Percentiles rank a stretch among this genome's conserved stretches.
Conservation (phyloP, 1,284 basidiomycete genomes). For the Nidula niveotomentosa region DNA sequence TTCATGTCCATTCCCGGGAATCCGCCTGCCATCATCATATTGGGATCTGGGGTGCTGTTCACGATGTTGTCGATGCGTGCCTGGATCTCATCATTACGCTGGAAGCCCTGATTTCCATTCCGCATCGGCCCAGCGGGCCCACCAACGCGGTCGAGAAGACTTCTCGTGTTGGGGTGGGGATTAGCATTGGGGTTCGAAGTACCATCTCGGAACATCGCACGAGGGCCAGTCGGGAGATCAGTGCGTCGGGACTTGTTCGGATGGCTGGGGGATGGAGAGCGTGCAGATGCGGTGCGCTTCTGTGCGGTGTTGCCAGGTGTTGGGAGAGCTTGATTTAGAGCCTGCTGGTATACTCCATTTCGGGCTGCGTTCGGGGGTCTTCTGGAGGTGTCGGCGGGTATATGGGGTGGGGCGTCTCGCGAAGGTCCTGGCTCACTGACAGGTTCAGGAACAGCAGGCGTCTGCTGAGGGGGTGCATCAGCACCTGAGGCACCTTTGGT, state of each 20-base stretch:
- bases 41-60: slow-evolving; percentile 46
- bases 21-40: slow-evolving; percentile 58
- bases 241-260: slow-evolving; percentile 69
- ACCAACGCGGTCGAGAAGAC: slow-evolving; percentile 74
- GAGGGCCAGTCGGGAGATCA: slow-evolving; percentile 76
- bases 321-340: slow-evolving; percentile 63
- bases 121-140: slow-evolving; percentile 41
- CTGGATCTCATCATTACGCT: slow-evolving; percentile 68
- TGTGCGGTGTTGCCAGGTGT: slow-evolving; percentile 49
- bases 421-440: slow-evolving; percentile 23
- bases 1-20: slow-evolving; percentile 63
- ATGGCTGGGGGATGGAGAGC: slow-evolving; percentile 72
- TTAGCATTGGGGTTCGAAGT: slow-evolving; percentile 17
- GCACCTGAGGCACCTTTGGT: slow-evolving; percentile 61
- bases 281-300: slow-evolving; percentile 69
- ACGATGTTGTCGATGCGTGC: slow-evolving; percentile 78
- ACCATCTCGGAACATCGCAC: slow-evolving; percentile 71
- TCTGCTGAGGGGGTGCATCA: slow-evolving; percentile 35
- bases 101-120: slow-evolving; percentile 31
- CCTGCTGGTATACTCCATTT: slow-evolving; percentile 66
- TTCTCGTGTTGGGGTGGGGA: slow-evolving; percentile 40
- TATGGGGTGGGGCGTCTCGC: slow-evolving; percentile 27
- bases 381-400: slow-evolving; percentile 37
- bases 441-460: slow-evolving; percentile 33
- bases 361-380: slow-evolving; percentile 42